phyloP scores from a whole-genome alignment of 176 grass and related monocot genomes.

The Rhynchospora breviuscula region DNA sequence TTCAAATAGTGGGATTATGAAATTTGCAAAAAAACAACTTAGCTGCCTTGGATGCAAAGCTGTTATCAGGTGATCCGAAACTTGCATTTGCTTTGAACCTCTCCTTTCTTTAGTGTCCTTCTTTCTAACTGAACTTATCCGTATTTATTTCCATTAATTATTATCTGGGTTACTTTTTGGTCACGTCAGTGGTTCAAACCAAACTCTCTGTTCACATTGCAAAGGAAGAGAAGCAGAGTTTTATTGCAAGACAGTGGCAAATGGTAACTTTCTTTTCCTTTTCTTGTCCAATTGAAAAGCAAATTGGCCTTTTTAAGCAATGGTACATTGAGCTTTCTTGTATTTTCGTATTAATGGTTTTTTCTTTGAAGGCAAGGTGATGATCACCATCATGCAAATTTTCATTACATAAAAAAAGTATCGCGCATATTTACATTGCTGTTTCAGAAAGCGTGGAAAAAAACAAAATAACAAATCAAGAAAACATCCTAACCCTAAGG shows the following conservation, averaged over 20 bases:
- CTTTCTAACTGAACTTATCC: not conserved
- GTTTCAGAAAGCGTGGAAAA: too few relatives aligned
- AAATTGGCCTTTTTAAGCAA: not conserved
- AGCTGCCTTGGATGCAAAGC: slow-evolving; percentile 97
- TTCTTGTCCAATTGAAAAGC: not conserved
- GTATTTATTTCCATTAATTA: not conserved
- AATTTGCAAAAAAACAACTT: slow-evolving; percentile 89
- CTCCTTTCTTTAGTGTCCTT: not conserved
- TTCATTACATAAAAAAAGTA: too few relatives aligned
- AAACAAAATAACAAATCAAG: too few relatives aligned
- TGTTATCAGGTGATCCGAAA: slow-evolving; percentile 59
- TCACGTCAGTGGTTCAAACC: slow-evolving; percentile 51
- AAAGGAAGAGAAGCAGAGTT: slow-evolving; percentile 97
- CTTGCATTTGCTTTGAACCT: too few relatives aligned
- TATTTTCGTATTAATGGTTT: too few relatives aligned
- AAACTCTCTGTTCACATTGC: slow-evolving; percentile 87
- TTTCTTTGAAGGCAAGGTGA: not conserved
- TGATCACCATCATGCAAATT: not conserved
- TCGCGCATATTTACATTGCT: too few relatives aligned
- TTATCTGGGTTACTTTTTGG: not conserved
- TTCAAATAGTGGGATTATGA: slow-evolving; percentile 98
- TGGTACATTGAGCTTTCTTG: not conserved
- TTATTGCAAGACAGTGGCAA: slow-evolving; percentile 89
- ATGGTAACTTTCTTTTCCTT: slow-evolving; percentile 42
- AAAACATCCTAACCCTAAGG: too few relatives aligned